Conservation (phyloP, 1,284 basidiomycete genomes). For the Athelia sp. region DNA sequence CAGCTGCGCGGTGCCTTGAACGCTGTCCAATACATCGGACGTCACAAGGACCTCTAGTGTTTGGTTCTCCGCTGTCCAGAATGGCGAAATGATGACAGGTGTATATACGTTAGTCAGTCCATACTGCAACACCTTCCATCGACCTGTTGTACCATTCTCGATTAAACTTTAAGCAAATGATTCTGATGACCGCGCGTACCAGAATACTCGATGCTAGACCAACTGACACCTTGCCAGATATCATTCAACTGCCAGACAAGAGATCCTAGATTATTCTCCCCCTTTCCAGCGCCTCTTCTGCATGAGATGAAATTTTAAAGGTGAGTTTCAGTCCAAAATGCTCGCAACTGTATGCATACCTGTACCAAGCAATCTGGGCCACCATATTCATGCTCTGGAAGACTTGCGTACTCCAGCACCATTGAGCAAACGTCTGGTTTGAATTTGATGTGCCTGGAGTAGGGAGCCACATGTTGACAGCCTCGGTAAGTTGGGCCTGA, state of each 20-base stretch:
- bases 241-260: slow-evolving; percentile 66
- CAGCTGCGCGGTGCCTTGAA: slow-evolving; percentile 42
- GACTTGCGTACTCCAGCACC: slow-evolving; percentile 57
- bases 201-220: slow-evolving; percentile 57
- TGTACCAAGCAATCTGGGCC: slow-evolving; percentile 55
- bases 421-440: slow-evolving; percentile 57
- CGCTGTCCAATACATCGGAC: slow-evolving; percentile 46
- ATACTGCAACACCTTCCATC: slow-evolving; percentile 62
- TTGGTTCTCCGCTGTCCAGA: slow-evolving; percentile 46
- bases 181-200: slow-evolving; percentile 19
- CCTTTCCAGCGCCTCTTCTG: slow-evolving; percentile 47
- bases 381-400: slow-evolving; percentile 56
- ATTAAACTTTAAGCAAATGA: too few relatives aligned
- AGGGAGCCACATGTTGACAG: slow-evolving; percentile 50
- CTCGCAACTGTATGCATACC: too few relatives aligned
- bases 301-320: too few relatives aligned
- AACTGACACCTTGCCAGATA: slow-evolving; percentile 61
- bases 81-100: slow-evolving; percentile 47
- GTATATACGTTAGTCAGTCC: slow-evolving; percentile 41
- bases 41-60: slow-evolving; percentile 45
- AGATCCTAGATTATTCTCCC: slow-evolving; percentile 56
- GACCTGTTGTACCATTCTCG: slow-evolving; percentile 1
- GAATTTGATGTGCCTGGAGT: slow-evolving; percentile 41
- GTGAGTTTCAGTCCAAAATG: too few relatives aligned
- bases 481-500: slow-evolving; percentile 48